phyloP scores from a whole-genome alignment of 495 filamentous ascomycete species.

The Lasiosphaeria hispida region DNA sequence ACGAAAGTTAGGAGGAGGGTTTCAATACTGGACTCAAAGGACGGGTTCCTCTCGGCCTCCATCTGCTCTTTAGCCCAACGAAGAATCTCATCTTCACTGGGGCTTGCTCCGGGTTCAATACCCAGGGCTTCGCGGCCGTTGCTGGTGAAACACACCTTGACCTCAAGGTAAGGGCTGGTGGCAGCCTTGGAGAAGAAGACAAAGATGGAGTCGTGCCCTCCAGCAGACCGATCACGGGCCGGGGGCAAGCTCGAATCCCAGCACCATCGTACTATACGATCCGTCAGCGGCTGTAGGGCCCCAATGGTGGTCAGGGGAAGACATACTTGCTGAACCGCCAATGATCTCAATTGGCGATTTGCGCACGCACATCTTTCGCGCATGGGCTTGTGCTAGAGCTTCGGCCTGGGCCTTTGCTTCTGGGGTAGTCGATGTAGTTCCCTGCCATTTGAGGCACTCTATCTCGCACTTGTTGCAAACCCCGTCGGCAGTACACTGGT shows the following conservation, averaged over 20 bases:
- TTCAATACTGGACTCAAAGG: constrained; percentile 22
- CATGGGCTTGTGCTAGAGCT: too few species aligned
- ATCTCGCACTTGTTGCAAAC: not conserved
- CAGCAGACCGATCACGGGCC: not conserved
- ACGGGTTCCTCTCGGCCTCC: not conserved
- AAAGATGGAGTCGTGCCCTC: not conserved
- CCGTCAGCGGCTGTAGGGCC: too few species aligned
- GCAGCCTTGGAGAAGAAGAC: constrained; percentile 11
- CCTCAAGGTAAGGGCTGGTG: not conserved
- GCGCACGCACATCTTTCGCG: constrained; percentile 6
- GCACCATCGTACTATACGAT: constrained; percentile 18
- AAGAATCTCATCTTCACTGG: constrained; percentile 2
- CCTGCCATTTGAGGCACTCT: not conserved
- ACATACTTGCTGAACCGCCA: not conserved
- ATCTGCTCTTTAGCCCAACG: constrained; percentile 18
- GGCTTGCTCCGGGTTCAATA: not conserved
- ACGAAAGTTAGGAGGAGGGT: constrained; percentile 19
- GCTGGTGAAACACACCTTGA: not conserved
- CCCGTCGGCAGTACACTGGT: not conserved
- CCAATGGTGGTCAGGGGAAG: not conserved
- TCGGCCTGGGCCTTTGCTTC: too few species aligned
- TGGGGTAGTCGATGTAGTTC: too few species aligned
- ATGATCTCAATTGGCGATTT: not conserved
- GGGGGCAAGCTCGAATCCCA: constrained; percentile 6
- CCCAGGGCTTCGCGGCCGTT: not conserved